Conservation (phyloP, 176 grass and related monocot species). For the Hordeum marinum region DNA sequence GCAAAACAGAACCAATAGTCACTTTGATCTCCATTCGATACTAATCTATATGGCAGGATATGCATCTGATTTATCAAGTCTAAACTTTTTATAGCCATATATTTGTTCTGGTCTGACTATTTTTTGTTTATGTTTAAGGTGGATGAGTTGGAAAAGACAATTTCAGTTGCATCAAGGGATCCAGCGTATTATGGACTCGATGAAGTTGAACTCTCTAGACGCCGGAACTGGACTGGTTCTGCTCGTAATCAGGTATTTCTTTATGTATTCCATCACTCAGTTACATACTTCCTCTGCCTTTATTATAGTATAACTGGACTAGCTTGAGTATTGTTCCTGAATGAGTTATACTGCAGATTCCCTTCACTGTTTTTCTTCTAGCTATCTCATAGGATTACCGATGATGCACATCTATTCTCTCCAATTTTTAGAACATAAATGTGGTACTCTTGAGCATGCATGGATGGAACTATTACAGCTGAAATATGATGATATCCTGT, state of each 20-base stretch:
- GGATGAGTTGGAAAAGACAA: conserved; percentile 89
- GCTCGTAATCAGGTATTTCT: conserved; percentile 72
- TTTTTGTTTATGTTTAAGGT: conserved; percentile 47
- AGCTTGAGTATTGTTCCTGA: background rate
- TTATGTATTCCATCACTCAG: background rate
- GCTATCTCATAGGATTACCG: background rate
- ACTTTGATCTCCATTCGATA: background rate
- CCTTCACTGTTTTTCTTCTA: background rate
- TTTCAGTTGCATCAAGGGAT: conserved; percentile 82
- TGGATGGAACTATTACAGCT: background rate
- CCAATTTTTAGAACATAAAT: background rate
- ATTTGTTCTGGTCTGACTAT: conserved; percentile 1
- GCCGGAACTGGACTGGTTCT: conserved; percentile 66
- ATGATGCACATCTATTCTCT: background rate
- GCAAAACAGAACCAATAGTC: background rate
- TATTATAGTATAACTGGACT: background rate
- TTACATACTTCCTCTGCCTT: background rate
- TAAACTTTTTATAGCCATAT: background rate
- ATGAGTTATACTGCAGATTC: background rate
- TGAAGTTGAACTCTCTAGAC: conserved; percentile 84
- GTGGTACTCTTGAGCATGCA: background rate
- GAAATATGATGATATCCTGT: background rate
- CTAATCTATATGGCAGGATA: background rate
- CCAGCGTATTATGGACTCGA: conserved; percentile 87
- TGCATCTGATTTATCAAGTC: background rate